These are phyloP conservation scores for Neoboletus magnificus DNA, from an alignment of 768 basidiomycete species.

Conservation along the genomic window DNA sequence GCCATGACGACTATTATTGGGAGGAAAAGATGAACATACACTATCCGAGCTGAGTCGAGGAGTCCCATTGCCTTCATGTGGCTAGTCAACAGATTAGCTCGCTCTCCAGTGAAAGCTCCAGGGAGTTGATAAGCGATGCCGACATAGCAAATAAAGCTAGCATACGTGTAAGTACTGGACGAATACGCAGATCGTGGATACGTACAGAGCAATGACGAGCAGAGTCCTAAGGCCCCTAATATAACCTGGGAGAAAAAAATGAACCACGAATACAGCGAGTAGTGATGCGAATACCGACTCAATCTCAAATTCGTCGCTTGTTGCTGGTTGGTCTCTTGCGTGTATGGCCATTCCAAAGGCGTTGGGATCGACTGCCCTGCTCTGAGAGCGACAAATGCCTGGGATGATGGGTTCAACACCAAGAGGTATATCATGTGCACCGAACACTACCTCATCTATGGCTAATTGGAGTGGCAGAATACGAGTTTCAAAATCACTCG, in stretches of 20 bases:
- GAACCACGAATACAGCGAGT: not conserved
- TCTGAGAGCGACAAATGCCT: slow-evolving; percentile 72
- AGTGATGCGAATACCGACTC: slow-evolving; percentile 37
- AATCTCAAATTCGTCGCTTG: slow-evolving; percentile 53
- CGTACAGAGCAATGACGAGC: slow-evolving; percentile 66
- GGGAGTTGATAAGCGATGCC: slow-evolving; percentile 79
- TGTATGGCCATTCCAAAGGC: slow-evolving; percentile 73
- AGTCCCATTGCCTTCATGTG: slow-evolving; percentile 84
- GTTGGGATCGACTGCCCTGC: slow-evolving; percentile 54
- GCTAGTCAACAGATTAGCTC: slow-evolving; percentile 59
- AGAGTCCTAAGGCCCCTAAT: slow-evolving; percentile 59
- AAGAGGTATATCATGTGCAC: not conserved
- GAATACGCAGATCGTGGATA: not conserved
- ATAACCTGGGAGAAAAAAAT: slow-evolving; percentile 43
- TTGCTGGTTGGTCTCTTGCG: slow-evolving; percentile 62
- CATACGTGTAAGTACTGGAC: not conserved
- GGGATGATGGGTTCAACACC: not conserved
- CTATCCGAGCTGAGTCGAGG: slow-evolving; percentile 61
- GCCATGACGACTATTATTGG: not conserved
- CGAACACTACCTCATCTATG: slow-evolving; percentile 54
- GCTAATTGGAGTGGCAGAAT: slow-evolving; percentile 77
- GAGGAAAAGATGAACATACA: slow-evolving; percentile 34
- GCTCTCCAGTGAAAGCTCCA: slow-evolving; percentile 63
- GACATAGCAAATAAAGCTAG: slow-evolving; percentile 65
- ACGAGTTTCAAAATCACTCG: slow-evolving; percentile 63